Evolutionary conservation across 306 rosid species (phyloP).

Genomic region (Malus sylvestris): DNA sequence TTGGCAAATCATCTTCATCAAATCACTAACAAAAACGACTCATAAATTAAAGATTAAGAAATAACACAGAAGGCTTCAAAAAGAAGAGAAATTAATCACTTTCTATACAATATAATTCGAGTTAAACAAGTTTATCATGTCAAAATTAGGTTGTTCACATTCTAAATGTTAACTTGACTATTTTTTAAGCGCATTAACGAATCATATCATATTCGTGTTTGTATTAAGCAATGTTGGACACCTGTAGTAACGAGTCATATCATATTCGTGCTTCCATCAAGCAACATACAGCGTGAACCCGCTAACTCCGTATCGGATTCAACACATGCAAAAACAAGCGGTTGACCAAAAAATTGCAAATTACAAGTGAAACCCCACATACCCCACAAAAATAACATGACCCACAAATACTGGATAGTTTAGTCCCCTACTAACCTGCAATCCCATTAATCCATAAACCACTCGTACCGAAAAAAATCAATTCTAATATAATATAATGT

Average conservation of each 20-base stretch:
- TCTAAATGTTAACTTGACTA: accelerated
- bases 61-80: background rate
- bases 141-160: background rate
- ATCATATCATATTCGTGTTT: background rate
- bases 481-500: too few species aligned
- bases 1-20: background rate
- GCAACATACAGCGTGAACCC: background rate
- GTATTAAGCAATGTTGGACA: background rate
- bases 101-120: background rate
- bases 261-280: background rate
- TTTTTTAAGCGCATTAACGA: background rate
- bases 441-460: background rate
- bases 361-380: background rate
- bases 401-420: background rate
- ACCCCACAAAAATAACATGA: background rate
- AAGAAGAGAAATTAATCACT: background rate
- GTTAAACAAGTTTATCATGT: background rate
- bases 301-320: background rate
- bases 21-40: background rate
- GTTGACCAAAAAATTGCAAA: background rate
- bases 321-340: background rate
- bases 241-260: background rate
- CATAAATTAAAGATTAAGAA: background rate
- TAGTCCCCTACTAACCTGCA: background rate
- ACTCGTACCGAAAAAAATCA: background rate